These are phyloP conservation scores for Rasamsonia emersonii DNA, from an alignment of 2,329 filamentous ascomycete species.

Conservation along the genomic window DNA sequence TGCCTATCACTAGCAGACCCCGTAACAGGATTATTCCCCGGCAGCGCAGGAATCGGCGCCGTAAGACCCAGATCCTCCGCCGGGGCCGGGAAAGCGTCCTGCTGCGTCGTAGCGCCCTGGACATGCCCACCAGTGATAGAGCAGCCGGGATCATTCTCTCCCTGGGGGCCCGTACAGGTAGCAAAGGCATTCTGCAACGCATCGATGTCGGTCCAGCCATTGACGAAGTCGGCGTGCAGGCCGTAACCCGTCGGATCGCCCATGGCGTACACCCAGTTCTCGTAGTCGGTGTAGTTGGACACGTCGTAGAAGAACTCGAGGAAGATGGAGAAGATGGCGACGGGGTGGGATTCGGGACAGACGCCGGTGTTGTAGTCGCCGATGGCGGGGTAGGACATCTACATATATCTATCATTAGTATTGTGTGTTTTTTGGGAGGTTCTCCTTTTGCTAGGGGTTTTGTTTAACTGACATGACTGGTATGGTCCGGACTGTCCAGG, in stretches of 20 bases:
- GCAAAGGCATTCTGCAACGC: slow-evolving; percentile 32
- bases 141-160: slow-evolving; percentile 9
- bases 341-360: slow-evolving; percentile 39
- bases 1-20: not conserved
- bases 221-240: slow-evolving; percentile 47
- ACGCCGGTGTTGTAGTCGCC: slow-evolving; percentile 24
- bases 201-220: slow-evolving; percentile 37
- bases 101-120: slow-evolving; percentile 8
- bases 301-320: slow-evolving; percentile 53
- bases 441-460: not conserved
- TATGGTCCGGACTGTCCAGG: slow-evolving; percentile 24
- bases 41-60: slow-evolving; percentile 9
- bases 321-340: slow-evolving; percentile 51
- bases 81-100: slow-evolving; percentile 8
- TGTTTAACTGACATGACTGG: slow-evolving; percentile 24
- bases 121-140: slow-evolving; percentile 10
- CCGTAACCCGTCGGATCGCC: slow-evolving; percentile 45
- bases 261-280: slow-evolving; percentile 39
- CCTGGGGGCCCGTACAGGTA: slow-evolving; percentile 14
- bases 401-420: not conserved
- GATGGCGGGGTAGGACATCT: slow-evolving; percentile 26
- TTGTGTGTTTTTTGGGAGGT: not conserved
- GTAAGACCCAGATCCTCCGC: slow-evolving; percentile 12
- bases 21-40: slow-evolving; percentile 11
- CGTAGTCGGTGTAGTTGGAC: slow-evolving; percentile 38